Base-by-base conservation (phyloP, 306 rosid genomes). In the Fragaria nilgerrensis region DNA sequence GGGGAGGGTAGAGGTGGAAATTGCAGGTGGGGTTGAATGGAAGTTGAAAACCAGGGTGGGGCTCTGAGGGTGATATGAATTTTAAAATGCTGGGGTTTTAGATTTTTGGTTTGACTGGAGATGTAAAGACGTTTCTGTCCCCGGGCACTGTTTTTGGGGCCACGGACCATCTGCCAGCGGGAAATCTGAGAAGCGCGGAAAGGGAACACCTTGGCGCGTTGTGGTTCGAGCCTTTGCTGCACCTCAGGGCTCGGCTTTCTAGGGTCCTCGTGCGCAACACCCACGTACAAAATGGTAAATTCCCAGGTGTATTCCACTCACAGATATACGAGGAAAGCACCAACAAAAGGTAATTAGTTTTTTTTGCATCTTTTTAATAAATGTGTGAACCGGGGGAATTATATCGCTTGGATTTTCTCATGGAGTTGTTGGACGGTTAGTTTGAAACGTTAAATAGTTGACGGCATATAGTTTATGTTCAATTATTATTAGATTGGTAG, bases 11-110 rank as follows among this genome's bases (percentile, higher is more conserved):
- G 23, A 2, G 44, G 45, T 34, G 41, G 84, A 49, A 66, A 81
- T 68, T 61, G 0, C 0, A 0, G 22, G 17, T 2, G 73, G 61
- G 55, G 22, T 78, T 82, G 77, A 70, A 64, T 58, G 75, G 75
- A 63, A 70, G 78, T 63, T 79, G 75, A 61, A 62, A 82, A 78
- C 78, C 65, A 50, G 53, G 73, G 27, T 48, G 59, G 52, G 7
- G 27, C 5, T 27, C 0, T 0, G 15, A 12, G 32, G 63, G 37
- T 41, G 37, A 1, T n/a, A 41, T 69, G 22, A 3, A 5, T 34
- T 48, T 44, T 34, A 12, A 29, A 52, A 23, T 16, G 44, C 16
- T 23, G 52, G 5, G 2, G 3, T 58, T 41, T 44, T 41, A 11
- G 22, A 16, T 17, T 55, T 25, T 65, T 32, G 4, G 6, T 29